A percentile compares a stretch with the other conserved stretches of the same genome.
Evolutionary conservation across 768 basidiomycete species (phyloP).

Genomic region (Rhodotorula sphaerocarpa): DNA sequence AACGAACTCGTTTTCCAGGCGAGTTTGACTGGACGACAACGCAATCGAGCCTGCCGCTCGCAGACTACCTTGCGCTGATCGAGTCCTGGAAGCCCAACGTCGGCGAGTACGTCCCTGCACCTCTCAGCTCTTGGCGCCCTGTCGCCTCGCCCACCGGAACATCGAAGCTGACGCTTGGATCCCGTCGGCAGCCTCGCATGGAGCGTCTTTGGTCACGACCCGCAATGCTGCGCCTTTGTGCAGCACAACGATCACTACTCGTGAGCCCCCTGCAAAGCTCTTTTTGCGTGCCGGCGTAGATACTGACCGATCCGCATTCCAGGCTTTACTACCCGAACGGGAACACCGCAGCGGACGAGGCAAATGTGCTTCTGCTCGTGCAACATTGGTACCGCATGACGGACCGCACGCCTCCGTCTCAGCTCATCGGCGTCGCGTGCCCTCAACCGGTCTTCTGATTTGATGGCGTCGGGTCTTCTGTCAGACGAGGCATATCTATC

Average conservation of each 20-base stretch:
- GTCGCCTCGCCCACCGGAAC: no score
- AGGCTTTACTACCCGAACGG: constrained; percentile 27
- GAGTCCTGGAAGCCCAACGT: constrained; percentile 4
- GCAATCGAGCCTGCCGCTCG: not conserved
- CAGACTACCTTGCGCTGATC: constrained; percentile 12
- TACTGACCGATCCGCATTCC: not conserved
- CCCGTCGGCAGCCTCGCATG: constrained; percentile 16
- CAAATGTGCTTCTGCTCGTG: constrained; percentile 17
- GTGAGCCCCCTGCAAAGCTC: not conserved
- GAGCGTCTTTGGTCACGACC: constrained; percentile 22
- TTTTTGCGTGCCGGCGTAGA: no score
- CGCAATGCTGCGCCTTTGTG: constrained; percentile 27
- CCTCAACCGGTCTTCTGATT: constrained; percentile 23
- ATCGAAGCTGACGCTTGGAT: no score
- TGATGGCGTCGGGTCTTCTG: no score
- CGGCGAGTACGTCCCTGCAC: constrained; percentile 17
- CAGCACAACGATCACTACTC: constrained; percentile 14
- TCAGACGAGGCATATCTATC: no score
- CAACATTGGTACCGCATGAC: constrained; percentile 26
- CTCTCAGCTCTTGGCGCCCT: not conserved
- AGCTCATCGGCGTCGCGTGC: constrained; percentile 14
- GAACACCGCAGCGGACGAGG: constrained; percentile 1
- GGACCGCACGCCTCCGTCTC: constrained; percentile 5
- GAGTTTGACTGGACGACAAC: constrained; percentile 29
- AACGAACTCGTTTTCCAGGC: not conserved